These are phyloP conservation scores for Linderniella brevidens DNA, from an alignment of 257 asterid genomes.

Conservation along the genomic window DNA sequence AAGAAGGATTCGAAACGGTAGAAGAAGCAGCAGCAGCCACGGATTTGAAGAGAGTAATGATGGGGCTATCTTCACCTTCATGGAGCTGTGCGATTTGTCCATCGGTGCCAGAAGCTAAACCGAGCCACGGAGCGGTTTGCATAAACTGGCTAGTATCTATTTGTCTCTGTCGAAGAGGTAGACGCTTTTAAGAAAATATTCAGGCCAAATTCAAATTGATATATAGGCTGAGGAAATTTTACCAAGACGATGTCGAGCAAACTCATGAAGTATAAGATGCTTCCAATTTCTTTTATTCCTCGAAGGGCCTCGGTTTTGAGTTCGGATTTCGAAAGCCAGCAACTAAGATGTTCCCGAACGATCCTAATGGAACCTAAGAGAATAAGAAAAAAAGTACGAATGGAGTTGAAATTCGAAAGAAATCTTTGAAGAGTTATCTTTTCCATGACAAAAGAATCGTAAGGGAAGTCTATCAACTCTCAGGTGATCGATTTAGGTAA, in stretches of 20 bases:
- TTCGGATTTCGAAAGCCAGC: constrained; percentile 87
- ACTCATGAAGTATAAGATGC: constrained; percentile 92
- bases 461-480: background rate
- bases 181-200: no score
- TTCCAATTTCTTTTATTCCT: constrained; percentile 94
- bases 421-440: constrained; percentile 1
- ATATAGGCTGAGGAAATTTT: constrained; percentile 14
- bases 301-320: constrained; percentile 68
- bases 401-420: constrained; percentile 2
- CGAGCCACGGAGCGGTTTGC: constrained; percentile 99
- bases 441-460: background rate
- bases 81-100: constrained; percentile 73
- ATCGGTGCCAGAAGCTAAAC: constrained; percentile 77
- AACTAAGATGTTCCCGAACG: constrained; percentile 61
- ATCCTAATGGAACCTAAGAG: constrained; percentile 61
- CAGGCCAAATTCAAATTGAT: no score
- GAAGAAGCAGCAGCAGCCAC: constrained; percentile 54
- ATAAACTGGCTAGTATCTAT: constrained; percentile 88
- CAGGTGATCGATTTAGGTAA: constrained; percentile 8
- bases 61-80: constrained; percentile 74
- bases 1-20: constrained; percentile 36
- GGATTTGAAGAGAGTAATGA: constrained; percentile 71
- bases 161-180: constrained; percentile 45
- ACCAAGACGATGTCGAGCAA: constrained; percentile 93
- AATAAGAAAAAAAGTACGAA: constrained; percentile 9